Base-by-base conservation (phyloP, 2,329 filamentous ascomycete genomes). In the Calycina herbarum region DNA sequence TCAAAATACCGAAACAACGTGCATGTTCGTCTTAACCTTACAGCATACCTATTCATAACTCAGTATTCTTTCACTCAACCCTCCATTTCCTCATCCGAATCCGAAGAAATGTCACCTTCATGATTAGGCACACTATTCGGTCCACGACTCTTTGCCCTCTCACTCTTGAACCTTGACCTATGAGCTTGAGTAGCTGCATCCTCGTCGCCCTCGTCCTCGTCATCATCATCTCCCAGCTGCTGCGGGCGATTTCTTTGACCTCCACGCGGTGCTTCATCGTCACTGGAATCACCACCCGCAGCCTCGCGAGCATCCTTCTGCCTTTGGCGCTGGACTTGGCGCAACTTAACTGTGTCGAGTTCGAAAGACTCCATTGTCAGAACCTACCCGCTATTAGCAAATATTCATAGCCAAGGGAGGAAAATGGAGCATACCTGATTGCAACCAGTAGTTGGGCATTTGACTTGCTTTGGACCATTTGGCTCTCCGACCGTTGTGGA, bases 371-470 rank as follows among this genome's bases (percentile, higher is more conserved):
- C 70, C 13, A 79, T 75, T 0, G 78, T 77, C 58, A 89, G 78
- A 64, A 78, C 80, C 84, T 87, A 42, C 62, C 20, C 33, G 15
- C 10, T 45, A 24, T 56, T 58, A 51, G 58, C 65, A 68, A 38
- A 20, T 56, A 13, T 24, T 1, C 5, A 40, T 27, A 27, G 42
- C 51, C 2, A n/a, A n/a, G 3, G 59, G 31, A 42, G 17, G 24
- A 20, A 29, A 61, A 59, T 51, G 38, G 8, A 45, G 68, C 78
- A 64, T 77, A 87, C 85, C 79, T 84, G 79, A 59, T 80, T 79
- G 74, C 90, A 93, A 1, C 90, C 89, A 2, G 83, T 78, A 65
- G 87, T 83, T 0, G 90, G 90, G 74, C 90, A 93, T 62, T 83
- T 80, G 0, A 85, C 79, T 61, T 75, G 76, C 57, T 67, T 72